A percentile compares a stretch with the other conserved stretches of the same genome.
Conservation (phyloP, 345 rosid genomes). For the Pugionium dolabratum region DNA sequence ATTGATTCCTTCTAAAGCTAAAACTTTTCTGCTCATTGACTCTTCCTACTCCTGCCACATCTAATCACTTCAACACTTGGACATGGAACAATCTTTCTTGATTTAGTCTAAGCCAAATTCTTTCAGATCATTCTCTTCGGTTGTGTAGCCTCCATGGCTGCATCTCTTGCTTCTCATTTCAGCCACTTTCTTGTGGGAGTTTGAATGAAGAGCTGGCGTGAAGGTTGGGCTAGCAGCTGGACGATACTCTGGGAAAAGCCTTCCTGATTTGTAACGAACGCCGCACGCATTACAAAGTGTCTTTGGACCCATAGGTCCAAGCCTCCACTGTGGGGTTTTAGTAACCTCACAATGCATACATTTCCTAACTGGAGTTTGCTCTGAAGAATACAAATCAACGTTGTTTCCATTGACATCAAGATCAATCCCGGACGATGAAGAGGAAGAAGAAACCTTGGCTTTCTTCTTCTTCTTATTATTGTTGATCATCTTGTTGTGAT, state of each 20-base stretch:
- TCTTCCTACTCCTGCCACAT: constrained; percentile 39
- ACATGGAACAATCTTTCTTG: constrained; percentile 10
- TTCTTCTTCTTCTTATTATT: constrained; percentile 63
- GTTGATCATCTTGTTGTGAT: constrained; percentile 59
- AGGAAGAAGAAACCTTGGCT: constrained; percentile 48
- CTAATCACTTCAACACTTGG: constrained; percentile 32
- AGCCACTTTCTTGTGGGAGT: constrained; percentile 91
- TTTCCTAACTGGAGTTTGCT: constrained; percentile 61
- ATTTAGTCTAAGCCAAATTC: constrained; percentile 31
- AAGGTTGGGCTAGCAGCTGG: constrained; percentile 97
- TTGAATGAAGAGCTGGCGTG: constrained; percentile 84
- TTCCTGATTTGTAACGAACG: constrained; percentile 89
- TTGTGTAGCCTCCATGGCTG: constrained; percentile 17
- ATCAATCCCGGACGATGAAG: constrained; percentile 40
- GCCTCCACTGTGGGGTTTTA: constrained; percentile 98
- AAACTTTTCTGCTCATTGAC: constrained; percentile 34
- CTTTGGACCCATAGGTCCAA: constrained; percentile 98
- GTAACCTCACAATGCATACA: constrained; percentile 95
- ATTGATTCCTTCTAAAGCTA: constrained; percentile 41
- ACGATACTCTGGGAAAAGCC: constrained; percentile 97
- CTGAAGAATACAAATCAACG: constrained; percentile 33
- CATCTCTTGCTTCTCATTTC: constrained; percentile 80
- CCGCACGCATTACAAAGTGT: constrained; percentile 99
- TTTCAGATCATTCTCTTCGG: constrained; percentile 24
- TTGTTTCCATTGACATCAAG: constrained; percentile 44